phyloP scores from a whole-genome alignment of 2,329 filamentous ascomycete genomes.

The Penicillium sp. region DNA sequence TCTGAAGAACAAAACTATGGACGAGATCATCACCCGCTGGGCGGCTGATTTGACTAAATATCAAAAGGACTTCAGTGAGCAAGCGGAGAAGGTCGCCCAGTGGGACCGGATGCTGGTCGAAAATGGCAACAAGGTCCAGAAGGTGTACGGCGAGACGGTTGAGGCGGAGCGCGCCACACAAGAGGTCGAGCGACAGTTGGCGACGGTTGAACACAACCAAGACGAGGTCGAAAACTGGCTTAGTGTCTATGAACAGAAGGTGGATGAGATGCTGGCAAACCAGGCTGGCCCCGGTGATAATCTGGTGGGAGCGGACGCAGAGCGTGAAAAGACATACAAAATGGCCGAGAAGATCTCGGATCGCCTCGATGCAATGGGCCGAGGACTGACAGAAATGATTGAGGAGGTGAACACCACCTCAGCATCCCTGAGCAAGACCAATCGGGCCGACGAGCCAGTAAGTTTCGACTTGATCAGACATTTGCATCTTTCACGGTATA shows the following conservation, averaged over 20 bases:
- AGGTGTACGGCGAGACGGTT: slow-evolving; percentile 83
- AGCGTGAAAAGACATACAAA: slow-evolving; percentile 91
- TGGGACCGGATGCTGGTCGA: slow-evolving; percentile 93
- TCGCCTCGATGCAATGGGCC: slow-evolving; percentile 86
- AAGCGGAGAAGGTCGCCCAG: slow-evolving; percentile 75
- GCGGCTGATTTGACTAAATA: slow-evolving; percentile 92
- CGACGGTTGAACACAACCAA: slow-evolving; percentile 85
- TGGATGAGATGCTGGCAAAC: slow-evolving; percentile 79
- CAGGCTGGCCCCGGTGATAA: slow-evolving; percentile 70
- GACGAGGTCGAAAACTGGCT: slow-evolving; percentile 83
- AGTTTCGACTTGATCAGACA: slow-evolving; percentile 33
- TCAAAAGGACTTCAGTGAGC: slow-evolving; percentile 90
- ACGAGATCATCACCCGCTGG: slow-evolving; percentile 97
- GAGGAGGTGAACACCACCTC: slow-evolving; percentile 95
- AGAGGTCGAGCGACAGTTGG: slow-evolving; percentile 88
- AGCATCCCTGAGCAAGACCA: slow-evolving; percentile 80
- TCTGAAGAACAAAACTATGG: slow-evolving; percentile 97
- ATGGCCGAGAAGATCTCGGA: slow-evolving; percentile 88
- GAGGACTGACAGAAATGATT: slow-evolving; percentile 91
- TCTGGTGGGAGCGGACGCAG: slow-evolving; percentile 82
- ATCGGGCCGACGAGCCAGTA: slow-evolving; percentile 81
- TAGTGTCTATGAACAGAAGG: slow-evolving; percentile 83
- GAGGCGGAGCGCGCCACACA: slow-evolving; percentile 89
- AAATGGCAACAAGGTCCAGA: slow-evolving; percentile 91
- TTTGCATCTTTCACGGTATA: neutral